Conservation (phyloP, 176 grass and related monocot species). For the Bolboschoenus planiculmis region DNA sequence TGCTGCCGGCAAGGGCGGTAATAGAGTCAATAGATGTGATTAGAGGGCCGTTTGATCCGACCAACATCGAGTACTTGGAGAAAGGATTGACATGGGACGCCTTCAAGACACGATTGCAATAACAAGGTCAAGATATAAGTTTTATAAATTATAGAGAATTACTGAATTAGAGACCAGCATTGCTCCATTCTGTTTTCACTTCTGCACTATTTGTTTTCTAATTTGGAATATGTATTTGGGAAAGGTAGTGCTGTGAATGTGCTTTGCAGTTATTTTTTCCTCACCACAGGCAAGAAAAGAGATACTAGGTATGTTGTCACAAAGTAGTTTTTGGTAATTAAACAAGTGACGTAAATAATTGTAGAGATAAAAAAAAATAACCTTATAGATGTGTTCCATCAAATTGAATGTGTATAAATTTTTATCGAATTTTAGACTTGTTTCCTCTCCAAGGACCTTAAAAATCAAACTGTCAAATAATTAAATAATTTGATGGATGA, state of each 20-base stretch:
- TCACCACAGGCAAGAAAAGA: neutral
- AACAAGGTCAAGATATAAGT: neutral
- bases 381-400: too few species aligned
- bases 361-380: neutral
- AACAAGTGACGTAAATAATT: neutral
- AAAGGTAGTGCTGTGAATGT: neutral
- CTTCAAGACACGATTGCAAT: constrained; percentile 49
- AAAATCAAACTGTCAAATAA: neutral
- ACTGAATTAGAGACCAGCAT: neutral
- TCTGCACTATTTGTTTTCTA: neutral
- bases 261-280: neutral
- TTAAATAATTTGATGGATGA: too few species aligned
- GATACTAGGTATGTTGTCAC: neutral
- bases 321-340: neutral
- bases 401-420: neutral
- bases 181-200: neutral
- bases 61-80: constrained; percentile 63
- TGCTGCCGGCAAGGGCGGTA: constrained; percentile 61
- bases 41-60: constrained; percentile 59
- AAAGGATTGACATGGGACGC: constrained; percentile 47
- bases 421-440: too few species aligned
- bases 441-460: too few species aligned
- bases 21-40: constrained; percentile 68
- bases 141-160: neutral
- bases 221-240: neutral